These are phyloP conservation scores for Claviceps cyperi DNA, from an alignment of 2,329 filamentous ascomycete species.

Conservation along the genomic window DNA sequence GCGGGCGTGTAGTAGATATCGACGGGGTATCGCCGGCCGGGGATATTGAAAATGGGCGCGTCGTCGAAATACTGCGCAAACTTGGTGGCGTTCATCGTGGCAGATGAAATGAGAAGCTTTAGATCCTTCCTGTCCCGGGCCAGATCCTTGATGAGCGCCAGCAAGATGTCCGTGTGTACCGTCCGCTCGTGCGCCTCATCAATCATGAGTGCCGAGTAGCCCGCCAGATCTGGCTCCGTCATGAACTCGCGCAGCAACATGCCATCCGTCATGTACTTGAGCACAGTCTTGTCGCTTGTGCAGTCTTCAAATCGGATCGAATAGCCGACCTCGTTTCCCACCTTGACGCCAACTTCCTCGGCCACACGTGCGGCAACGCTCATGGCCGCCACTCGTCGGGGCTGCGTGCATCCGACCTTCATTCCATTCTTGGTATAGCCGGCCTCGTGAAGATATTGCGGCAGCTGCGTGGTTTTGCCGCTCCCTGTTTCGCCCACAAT, in stretches of 20 bases:
- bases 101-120: constrained; percentile 82
- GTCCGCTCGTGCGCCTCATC: constrained; percentile 96
- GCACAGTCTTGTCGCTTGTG: constrained; percentile 75
- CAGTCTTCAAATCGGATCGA: constrained; percentile 89
- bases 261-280: constrained; percentile 97
- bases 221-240: constrained; percentile 69
- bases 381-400: constrained; percentile 91
- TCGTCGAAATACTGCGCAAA: constrained; percentile 88
- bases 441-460: constrained; percentile 85
- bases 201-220: constrained; percentile 84
- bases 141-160: constrained; percentile 81
- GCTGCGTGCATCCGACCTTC: constrained; percentile 88
- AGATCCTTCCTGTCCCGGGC: constrained; percentile 70
- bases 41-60: constrained; percentile 87
- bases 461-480: constrained; percentile 90
- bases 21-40: constrained; percentile 76
- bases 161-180: constrained; percentile 76
- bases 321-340: constrained; percentile 89
- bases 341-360: constrained; percentile 79
- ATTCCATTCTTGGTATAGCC: constrained; percentile 73
- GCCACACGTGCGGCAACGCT: constrained; percentile 92
- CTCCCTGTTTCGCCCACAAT: constrained; percentile 90
- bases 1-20: constrained; percentile 83
- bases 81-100: constrained; percentile 86
- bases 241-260: constrained; percentile 85